Conservation (phyloP, 495 filamentous ascomycete species). For the Chlorociboria aeruginascens region DNA sequence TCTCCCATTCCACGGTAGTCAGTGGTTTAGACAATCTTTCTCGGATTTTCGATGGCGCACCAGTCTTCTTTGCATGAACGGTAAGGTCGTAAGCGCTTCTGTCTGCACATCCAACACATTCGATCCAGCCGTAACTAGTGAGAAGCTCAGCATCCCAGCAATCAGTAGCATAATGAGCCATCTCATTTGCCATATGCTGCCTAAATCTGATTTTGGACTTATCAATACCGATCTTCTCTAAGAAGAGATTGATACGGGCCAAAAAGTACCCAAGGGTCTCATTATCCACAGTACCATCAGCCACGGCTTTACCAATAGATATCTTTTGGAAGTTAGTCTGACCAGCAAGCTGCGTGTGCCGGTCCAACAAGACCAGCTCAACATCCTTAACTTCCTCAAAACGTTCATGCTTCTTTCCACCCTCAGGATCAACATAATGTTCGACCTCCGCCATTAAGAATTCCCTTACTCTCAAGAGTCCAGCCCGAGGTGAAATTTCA, state of each 20-base stretch:
- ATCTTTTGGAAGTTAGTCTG: constrained; percentile 41
- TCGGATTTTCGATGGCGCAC: constrained; percentile 44
- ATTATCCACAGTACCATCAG: constrained; percentile 48
- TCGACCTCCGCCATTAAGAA: constrained; percentile 81
- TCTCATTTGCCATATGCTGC: constrained; percentile 63
- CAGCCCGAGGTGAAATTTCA: constrained; percentile 63
- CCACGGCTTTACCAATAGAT: constrained; percentile 49
- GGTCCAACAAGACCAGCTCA: constrained; percentile 46
- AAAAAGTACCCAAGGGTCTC: constrained; percentile 63
- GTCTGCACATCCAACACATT: constrained; percentile 61
- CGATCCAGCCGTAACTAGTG: constrained; percentile 58
- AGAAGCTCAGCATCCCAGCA: constrained; percentile 60
- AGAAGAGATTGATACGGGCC: constrained; percentile 51
- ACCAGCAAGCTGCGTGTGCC: constrained; percentile 46
- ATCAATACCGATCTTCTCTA: constrained; percentile 49
- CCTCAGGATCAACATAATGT: constrained; percentile 64
- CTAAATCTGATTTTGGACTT: constrained; percentile 50
- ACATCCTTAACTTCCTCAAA: constrained; percentile 57
- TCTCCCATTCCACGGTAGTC: constrained; percentile 46
- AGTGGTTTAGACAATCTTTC: constrained; percentile 43
- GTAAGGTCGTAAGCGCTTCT: constrained; percentile 55
- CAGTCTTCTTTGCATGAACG: constrained; percentile 53
- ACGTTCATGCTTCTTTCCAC: constrained; percentile 58
- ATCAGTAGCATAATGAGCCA: constrained; percentile 60
- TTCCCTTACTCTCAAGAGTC: constrained; percentile 66